Conservation (phyloP, 306 rosid genomes). For the Lathyrus aphaca region DNA sequence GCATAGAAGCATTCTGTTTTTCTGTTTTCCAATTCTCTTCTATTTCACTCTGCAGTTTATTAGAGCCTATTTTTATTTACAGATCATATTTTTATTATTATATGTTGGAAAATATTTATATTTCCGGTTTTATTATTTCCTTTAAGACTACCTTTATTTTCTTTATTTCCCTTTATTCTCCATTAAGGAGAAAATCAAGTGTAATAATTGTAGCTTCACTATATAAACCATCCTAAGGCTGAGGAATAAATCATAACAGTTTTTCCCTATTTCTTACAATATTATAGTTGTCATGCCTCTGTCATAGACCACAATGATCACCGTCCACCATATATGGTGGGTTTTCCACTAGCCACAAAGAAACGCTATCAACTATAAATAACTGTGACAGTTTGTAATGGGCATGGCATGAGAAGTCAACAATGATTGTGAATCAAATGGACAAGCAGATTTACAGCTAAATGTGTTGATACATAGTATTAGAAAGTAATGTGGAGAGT, state of each 20-base stretch:
- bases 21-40: not conserved
- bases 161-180: too few species aligned
- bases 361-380: not conserved
- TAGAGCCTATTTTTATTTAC: not conserved
- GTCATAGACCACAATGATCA: not conserved
- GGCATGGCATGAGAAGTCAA: constrained; percentile 13
- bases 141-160: too few species aligned
- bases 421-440: constrained; percentile 3
- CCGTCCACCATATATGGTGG: not conserved
- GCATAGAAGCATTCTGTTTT: not conserved
- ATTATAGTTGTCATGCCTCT: not conserved
- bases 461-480: not conserved
- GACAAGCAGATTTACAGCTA: constrained; percentile 19
- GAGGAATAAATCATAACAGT: too few species aligned
- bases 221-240: too few species aligned
- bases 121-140: too few species aligned
- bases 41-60: not conserved
- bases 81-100: too few species aligned
- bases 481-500: too few species aligned
- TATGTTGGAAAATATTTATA: too few species aligned
- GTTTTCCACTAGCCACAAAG: not conserved
- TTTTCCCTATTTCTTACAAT: too few species aligned
- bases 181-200: too few species aligned
- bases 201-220: too few species aligned
- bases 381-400: constrained; percentile 15